Base-by-base conservation (phyloP, 2,329 filamentous ascomycete species). In the Exophiala calicioides region DNA sequence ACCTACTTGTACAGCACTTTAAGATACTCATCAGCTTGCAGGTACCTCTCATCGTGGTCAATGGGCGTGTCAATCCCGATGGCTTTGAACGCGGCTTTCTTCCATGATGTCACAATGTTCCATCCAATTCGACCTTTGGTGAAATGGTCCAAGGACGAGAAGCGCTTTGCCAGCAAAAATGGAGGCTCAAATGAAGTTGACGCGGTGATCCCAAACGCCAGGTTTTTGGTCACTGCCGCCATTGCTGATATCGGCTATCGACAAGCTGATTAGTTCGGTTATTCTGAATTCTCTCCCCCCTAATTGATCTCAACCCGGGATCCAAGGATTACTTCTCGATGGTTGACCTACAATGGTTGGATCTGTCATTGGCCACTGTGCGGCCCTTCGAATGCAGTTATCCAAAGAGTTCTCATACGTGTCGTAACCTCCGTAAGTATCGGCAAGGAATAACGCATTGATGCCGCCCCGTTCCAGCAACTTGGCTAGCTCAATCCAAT, bases 31-130 rank as follows among this genome's bases (percentile, higher is more conserved):
- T 84, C 79, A 0, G 80, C 81, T 55, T 81, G 77, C 0, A 66
- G 69, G 51, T 84, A 84, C 19, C 80, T 71, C 58, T 82, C 73
- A 31, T 84, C 81, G 53, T 84, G 81, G 45, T 80, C 75, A 23
- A 80, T 77, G 0, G 76, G 76, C 3, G 64, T 75, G 9, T 81
- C 75, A 2, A 82, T 59, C 0, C 80, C 80, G 44, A 84, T 81
- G 0, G 79, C 79, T 57, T 82, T 81, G 62, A 81, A 81, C 0
- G 80, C 80, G 0, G 77, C 72, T 57, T 83, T 82, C 60, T 80
- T 80, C 73, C 77, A 82, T 1, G 71, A 75, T 0, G 81, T 84
- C 0, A 86, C 82, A 15, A 85, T 82, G 51, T 85, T 85, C 82
- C 81, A 84, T 0, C 79, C 81, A 24, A 84, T 73, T 0, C 81